Evolutionary conservation across 73 alveolate genomes (phyloP), one percentile per base, ranked within the genome.

Genomic region (Paramecium pentaurelia): DNA sequence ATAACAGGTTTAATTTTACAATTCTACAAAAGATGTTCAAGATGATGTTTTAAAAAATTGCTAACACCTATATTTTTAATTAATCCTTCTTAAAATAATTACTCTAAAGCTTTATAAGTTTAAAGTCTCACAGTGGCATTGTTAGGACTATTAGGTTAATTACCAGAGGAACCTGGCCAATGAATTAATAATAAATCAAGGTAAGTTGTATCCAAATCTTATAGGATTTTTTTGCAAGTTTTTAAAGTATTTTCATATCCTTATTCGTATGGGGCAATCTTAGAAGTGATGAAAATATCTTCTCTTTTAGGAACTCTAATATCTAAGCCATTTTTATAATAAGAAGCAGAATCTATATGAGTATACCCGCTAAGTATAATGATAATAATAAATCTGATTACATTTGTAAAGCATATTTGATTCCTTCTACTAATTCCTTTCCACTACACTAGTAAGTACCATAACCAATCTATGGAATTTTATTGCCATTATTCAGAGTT

Each of bases 61-160:
- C 98, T 95, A 22, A 97, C 98, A 60, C 99, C 99, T 8, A 96
- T 94, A 85, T 93, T 86, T 83, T 93, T 96, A 1, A 96, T 96
- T 70, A 93, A 86, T 45, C 98, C 98, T 71, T 93, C 96, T 30
- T 86, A 20, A 32, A 93, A 94, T 77, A 90, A 68, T 77, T 96
- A 95, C 49, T 92, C 97, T 44, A 97, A 71, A 14, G 98, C 99
- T 49, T 93, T 88, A 98, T 98, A 96, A 27, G 96, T 96, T 64
- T 95, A 94, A 8, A 95, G 86, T 95, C 99, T 96, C 54, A 92
- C 95, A 80, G 89, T 90, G 16, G 96, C 95, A 51, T 84, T 88
- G 8, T 86, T 51, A 34, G 93, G 95, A 60, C 90, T 95, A 20
- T 18, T 20, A 18, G 88, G 95, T n/a, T 49, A 14, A 32, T 36